Percentiles rank a stretch among this genome's conserved stretches.
Conservation (phyloP, 495 filamentous ascomycete species). For the Hyaloscypha bicolor region DNA sequence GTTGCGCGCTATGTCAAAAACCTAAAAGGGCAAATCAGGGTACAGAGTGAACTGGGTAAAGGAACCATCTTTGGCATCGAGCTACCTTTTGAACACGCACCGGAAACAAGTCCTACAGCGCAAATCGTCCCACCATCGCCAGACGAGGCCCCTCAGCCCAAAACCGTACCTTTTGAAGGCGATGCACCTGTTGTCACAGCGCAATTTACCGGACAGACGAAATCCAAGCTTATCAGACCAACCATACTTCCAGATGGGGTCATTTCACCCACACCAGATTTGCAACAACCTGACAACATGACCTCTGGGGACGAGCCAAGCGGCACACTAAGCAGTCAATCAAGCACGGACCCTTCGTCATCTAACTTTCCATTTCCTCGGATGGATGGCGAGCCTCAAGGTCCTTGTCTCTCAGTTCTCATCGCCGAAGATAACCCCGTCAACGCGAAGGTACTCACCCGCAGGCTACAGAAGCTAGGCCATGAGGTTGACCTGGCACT, state of each 20-base stretch:
- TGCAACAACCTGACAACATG: background rate
- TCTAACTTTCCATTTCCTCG: slow-evolving; percentile 1
- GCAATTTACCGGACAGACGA: background rate
- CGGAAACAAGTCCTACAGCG: background rate
- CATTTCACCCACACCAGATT: background rate
- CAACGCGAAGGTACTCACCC: slow-evolving; percentile 83
- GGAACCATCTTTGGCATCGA: slow-evolving; percentile 81
- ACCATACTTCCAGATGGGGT: background rate
- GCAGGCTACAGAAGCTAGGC: slow-evolving; percentile 77
- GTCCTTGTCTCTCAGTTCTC: slow-evolving; percentile 57
- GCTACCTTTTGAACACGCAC: slow-evolving; percentile 55
- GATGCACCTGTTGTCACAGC: background rate
- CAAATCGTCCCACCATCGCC: background rate
- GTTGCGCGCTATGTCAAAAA: slow-evolving; percentile 82
- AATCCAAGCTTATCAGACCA: background rate
- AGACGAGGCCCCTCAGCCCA: background rate
- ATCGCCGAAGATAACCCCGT: slow-evolving; percentile 93
- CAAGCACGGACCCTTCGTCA: background rate
- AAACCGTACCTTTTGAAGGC: background rate
- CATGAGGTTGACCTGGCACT: slow-evolving; percentile 71
- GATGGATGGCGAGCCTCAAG: slow-evolving; percentile 16
- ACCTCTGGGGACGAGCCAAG: background rate
- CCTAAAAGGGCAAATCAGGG: slow-evolving; percentile 83
- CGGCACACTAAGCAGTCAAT: background rate
- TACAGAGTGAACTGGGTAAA: slow-evolving; percentile 84